Conservation (phyloP, 2,329 filamentous ascomycete species). For the Conoideocrella luteorostrata region DNA sequence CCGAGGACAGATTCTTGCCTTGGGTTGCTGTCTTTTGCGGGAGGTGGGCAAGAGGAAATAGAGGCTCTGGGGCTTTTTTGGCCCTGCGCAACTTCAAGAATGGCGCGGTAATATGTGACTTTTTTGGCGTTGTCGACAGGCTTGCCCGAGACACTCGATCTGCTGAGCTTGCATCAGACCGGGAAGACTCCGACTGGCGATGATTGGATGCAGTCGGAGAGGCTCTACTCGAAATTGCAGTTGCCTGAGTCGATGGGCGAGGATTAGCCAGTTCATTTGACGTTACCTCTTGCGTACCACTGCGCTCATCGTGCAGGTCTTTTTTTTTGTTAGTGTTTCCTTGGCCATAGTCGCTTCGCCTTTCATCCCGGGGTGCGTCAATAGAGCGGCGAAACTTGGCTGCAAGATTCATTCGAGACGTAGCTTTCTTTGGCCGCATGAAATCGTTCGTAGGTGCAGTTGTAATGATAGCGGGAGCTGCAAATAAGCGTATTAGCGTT, state of each 20-base stretch:
- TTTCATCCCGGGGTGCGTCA: slow-evolving; percentile 34
- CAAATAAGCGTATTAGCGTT: slow-evolving; percentile 4
- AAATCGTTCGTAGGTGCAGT: slow-evolving; percentile 75
- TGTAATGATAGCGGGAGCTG: slow-evolving; percentile 75
- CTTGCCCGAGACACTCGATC: slow-evolving; percentile 56
- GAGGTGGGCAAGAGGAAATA: slow-evolving; percentile 84
- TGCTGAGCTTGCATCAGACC: slow-evolving; percentile 76
- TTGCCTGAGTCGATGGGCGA: slow-evolving; percentile 23
- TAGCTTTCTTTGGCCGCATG: slow-evolving; percentile 45
- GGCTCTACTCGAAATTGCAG: slow-evolving; percentile 21
- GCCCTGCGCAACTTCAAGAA: slow-evolving; percentile 79
- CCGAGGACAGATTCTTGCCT: slow-evolving; percentile 32
- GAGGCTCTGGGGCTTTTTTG: slow-evolving; percentile 64
- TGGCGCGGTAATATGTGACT: slow-evolving; percentile 56
- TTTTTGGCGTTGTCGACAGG: slow-evolving; percentile 54
- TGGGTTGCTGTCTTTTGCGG: slow-evolving; percentile 54
- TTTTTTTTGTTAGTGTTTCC: not conserved
- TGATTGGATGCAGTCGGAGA: slow-evolving; percentile 45
- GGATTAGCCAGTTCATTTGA: slow-evolving; percentile 51
- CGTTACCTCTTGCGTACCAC: slow-evolving; percentile 23
- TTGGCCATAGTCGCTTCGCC: not conserved
- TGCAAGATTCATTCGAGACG: slow-evolving; percentile 48
- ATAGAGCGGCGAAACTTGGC: slow-evolving; percentile 46
- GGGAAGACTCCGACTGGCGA: slow-evolving; percentile 66
- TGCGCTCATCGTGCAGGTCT: slow-evolving; percentile 18